A percentile compares a stretch with the other conserved stretches of the same genome.
phyloP scores from a whole-genome alignment of 2,329 filamentous ascomycete species.

The Lasiodiplodia theobromae region DNA sequence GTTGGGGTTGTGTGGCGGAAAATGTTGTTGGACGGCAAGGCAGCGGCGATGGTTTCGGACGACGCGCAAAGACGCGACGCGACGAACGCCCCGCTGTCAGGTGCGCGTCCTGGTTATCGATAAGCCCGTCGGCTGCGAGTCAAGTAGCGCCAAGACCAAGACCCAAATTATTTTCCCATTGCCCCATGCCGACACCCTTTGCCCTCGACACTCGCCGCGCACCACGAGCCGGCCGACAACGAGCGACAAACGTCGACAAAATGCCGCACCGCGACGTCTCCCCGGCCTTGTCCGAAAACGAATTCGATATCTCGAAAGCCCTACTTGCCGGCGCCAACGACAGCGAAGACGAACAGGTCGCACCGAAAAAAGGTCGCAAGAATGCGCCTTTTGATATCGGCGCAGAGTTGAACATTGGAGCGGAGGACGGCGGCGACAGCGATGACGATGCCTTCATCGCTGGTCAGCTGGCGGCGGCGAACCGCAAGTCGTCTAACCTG shows the following conservation, averaged over 20 bases:
- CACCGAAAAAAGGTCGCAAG: conserved; percentile 21
- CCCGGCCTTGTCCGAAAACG: conserved; percentile 84
- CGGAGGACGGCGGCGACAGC: conserved; percentile 62
- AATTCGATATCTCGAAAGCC: conserved; percentile 85
- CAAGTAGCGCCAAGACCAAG: conserved; percentile 14
- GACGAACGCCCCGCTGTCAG: conserved; percentile 23
- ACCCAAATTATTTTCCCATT: conserved; percentile 28
- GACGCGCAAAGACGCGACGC: conserved; percentile 28
- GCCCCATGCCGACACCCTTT: conserved; percentile 9
- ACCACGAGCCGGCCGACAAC: conserved; percentile 24
- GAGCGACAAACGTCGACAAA: background rate
- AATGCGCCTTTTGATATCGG: conserved; percentile 37
- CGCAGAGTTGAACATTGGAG: conserved; percentile 49
- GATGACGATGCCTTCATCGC: conserved; percentile 91
- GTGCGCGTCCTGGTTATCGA: conserved; percentile 8
- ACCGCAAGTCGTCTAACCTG: conserved; percentile 81
- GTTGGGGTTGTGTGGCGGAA: conserved; percentile 1
- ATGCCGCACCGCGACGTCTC: conserved; percentile 81
- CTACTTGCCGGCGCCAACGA: conserved; percentile 69
- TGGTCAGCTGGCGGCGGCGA: conserved; percentile 82
- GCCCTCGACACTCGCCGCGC: conserved; percentile 21
- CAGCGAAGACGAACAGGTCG: conserved; percentile 51
- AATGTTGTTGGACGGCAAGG: conserved; percentile 3
- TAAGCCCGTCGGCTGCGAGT: background rate
- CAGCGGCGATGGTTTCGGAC: conserved; percentile 16